A percentile compares a stretch with the other conserved stretches of the same genome.
Conservation (phyloP, 2,329 filamentous ascomycete genomes). For the Aureobasidium leucospermi region DNA sequence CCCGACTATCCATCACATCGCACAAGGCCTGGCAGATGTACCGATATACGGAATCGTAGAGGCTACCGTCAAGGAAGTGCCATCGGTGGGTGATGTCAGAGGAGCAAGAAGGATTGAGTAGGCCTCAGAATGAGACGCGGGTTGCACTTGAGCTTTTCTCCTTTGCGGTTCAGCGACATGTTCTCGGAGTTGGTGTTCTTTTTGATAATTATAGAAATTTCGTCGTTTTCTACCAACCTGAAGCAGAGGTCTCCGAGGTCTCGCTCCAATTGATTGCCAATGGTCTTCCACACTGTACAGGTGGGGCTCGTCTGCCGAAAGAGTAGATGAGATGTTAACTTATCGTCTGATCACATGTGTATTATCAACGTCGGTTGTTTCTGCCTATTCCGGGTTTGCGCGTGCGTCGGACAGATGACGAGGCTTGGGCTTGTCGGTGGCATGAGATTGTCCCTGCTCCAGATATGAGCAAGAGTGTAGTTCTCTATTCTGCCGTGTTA, state of each 20-base stretch:
- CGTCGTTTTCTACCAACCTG: background rate
- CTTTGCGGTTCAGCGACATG: background rate
- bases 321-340: background rate
- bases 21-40: conserved; percentile 45
- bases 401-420: background rate
- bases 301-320: background rate
- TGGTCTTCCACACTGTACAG: background rate
- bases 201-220: background rate
- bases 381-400: background rate
- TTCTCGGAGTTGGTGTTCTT: background rate
- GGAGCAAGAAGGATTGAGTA: conserved; percentile 25
- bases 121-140: background rate
- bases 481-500: no score
- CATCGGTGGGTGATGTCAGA: conserved; percentile 44
- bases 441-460: no score
- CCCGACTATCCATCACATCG: conserved; percentile 55
- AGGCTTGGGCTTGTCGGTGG: background rate
- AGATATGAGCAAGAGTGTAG: no score
- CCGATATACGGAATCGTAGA: conserved; percentile 51
- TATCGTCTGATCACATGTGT: background rate
- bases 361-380: background rate
- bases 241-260: no score
- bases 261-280: background rate
- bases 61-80: conserved; percentile 49
- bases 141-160: background rate